phyloP scores from a whole-genome alignment of 2,329 filamentous ascomycete genomes.

The Arachnopeziza araneosa region DNA sequence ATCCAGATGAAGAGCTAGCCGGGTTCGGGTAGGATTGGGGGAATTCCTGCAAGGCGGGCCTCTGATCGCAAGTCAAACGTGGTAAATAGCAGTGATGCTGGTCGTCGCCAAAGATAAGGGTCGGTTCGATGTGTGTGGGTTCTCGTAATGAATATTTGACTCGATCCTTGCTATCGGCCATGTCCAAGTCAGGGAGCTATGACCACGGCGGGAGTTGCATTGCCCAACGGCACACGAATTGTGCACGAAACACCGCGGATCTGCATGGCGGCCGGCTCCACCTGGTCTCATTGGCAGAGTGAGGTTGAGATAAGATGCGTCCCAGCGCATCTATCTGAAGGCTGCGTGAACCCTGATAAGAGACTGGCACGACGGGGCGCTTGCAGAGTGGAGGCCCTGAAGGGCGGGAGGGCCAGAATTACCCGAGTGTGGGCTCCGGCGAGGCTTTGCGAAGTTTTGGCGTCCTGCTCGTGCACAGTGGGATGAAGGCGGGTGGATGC shows the following conservation, averaged over 20 bases:
- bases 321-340: neutral
- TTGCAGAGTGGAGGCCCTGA: neutral
- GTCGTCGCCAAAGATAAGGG: neutral
- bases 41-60: neutral
- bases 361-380: neutral
- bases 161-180: neutral
- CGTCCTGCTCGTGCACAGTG: neutral
- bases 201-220: neutral
- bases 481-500: neutral
- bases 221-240: neutral
- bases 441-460: neutral
- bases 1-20: neutral
- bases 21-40: neutral
- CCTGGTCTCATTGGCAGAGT: neutral
- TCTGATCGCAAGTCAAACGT: neutral
- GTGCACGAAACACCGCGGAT: neutral
- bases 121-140: neutral
- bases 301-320: neutral
- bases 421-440: neutral
- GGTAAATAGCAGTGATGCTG: neutral
- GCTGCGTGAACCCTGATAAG: neutral
- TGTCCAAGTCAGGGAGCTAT: neutral
- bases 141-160: slow-evolving; percentile 1
- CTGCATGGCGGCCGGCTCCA: neutral
- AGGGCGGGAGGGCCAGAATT: neutral